A percentile compares a stretch with the other conserved stretches of the same genome.
Evolutionary conservation across 495 filamentous ascomycete species (phyloP).

Genomic region (Daldinia vernicosa): DNA sequence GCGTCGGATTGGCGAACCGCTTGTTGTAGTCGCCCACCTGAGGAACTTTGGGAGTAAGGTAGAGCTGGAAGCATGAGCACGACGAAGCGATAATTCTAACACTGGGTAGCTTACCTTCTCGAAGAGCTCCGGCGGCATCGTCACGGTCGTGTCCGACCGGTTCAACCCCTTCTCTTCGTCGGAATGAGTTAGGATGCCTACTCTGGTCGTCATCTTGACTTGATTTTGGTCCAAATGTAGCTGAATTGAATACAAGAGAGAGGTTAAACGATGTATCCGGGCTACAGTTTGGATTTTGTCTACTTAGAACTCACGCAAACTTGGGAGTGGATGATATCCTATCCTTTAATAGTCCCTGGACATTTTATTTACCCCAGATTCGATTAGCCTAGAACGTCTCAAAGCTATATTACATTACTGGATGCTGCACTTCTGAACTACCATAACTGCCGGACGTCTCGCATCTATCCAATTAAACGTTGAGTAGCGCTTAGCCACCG

Average conservation of each 20-base stretch:
- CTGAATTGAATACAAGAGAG: not conserved
- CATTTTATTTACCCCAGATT: conserved; percentile 3
- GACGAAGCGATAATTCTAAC: not conserved
- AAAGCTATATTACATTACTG: conserved; percentile 19
- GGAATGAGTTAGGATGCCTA: conserved; percentile 13
- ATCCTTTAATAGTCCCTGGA: conserved; percentile 27
- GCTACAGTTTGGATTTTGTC: not conserved
- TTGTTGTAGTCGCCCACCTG: conserved; percentile 57
- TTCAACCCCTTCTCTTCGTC: conserved; percentile 55
- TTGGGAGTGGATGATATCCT: not conserved
- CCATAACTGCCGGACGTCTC: conserved; percentile 25
- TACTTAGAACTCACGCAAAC: not conserved
- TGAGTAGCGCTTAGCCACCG: conserved; percentile 27
- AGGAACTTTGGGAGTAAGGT: conserved; percentile 62
- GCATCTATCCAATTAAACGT: conserved; percentile 18
- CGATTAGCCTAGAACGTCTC: conserved; percentile 23
- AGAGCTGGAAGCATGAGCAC: conserved; percentile 48
- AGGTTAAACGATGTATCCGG: not conserved
- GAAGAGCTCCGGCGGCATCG: conserved; percentile 64
- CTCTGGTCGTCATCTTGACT: conserved; percentile 35
- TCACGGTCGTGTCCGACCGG: conserved; percentile 51
- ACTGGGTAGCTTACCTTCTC: conserved; percentile 53
- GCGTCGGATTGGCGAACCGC: conserved; percentile 63
- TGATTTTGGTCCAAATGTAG: not conserved
- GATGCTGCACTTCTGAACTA: conserved; percentile 1